Percentiles rank a stretch among this genome's conserved stretches.
These are phyloP conservation scores for Litchi chinensis DNA, from an alignment of 345 rosid species.

Conservation along the genomic window DNA sequence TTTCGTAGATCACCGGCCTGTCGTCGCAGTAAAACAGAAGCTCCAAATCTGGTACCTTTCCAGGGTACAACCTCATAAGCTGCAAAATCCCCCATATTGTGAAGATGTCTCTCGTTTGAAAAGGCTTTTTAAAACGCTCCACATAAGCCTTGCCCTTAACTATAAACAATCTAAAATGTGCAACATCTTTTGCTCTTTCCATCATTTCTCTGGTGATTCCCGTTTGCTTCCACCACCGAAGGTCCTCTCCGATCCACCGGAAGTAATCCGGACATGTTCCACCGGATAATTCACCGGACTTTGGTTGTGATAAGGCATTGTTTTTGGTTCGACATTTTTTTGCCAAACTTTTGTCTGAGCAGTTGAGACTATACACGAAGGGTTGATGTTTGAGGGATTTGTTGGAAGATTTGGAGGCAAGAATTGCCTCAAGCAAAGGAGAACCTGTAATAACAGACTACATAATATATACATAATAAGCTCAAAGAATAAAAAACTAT, in stretches of 20 bases:
- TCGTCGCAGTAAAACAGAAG: constrained; percentile 59
- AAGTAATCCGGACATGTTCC: constrained; percentile 62
- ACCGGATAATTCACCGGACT: constrained; percentile 8
- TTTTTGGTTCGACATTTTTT: constrained; percentile 37
- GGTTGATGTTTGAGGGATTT: constrained; percentile 15
- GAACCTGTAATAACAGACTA: constrained; percentile 32
- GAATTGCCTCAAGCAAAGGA: constrained; percentile 21
- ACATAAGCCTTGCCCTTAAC: constrained; percentile 51
- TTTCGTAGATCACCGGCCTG: constrained; percentile 38
- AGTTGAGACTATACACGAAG: constrained; percentile 30
- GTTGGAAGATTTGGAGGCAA: constrained; percentile 8
- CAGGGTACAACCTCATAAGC: constrained; percentile 70
- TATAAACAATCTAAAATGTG: constrained; percentile 55
- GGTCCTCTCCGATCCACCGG: constrained; percentile 64
- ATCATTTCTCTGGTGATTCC: constrained; percentile 58
- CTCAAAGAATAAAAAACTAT: neutral
- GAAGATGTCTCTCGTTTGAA: constrained; percentile 61
- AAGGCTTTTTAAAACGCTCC: constrained; percentile 40
- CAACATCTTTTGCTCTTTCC: constrained; percentile 38
- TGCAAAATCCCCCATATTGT: constrained; percentile 77
- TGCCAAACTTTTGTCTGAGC: constrained; percentile 28
- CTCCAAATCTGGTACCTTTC: constrained; percentile 63
- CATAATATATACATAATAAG: neutral
- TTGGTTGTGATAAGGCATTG: constrained; percentile 14
- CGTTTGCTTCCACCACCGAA: constrained; percentile 49